Evolutionary conservation across 495 filamentous ascomycete species (phyloP).

Genomic region (Talaromyces trachyspermus): DNA sequence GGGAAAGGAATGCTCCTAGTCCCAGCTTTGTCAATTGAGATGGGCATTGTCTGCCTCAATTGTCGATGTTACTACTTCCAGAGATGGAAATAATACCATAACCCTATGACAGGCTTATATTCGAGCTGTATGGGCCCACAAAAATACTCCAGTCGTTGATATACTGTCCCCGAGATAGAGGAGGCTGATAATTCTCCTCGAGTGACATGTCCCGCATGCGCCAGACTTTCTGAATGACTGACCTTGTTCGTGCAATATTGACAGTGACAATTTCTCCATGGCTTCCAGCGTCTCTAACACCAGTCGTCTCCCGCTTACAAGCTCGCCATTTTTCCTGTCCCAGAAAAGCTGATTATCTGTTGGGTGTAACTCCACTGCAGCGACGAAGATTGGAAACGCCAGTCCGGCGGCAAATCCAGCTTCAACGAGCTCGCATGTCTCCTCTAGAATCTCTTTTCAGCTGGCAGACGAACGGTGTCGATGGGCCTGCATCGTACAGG

Average conservation of each 20-base stretch:
- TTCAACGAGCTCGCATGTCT: slow-evolving; percentile 21
- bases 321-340: slow-evolving; percentile 10
- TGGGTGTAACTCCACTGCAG: slow-evolving; percentile 37
- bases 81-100: too few species aligned
- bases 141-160: slow-evolving; percentile 5
- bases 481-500: slow-evolving; percentile 30
- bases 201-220: slow-evolving; percentile 26
- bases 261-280: slow-evolving; percentile 34
- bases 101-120: slow-evolving; percentile 6
- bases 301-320: slow-evolving; percentile 27
- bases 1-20: too few species aligned
- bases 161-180: background rate
- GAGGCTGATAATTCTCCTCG: slow-evolving; percentile 1
- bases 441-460: slow-evolving; percentile 10
- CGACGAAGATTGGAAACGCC: slow-evolving; percentile 41
- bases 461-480: slow-evolving; percentile 24
- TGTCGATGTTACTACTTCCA: too few species aligned
- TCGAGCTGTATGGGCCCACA: slow-evolving; percentile 3
- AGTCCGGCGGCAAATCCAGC: slow-evolving; percentile 24
- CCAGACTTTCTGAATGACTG: slow-evolving; percentile 37
- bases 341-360: slow-evolving; percentile 30
- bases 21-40: too few species aligned
- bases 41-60: too few species aligned
- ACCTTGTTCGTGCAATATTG: slow-evolving; percentile 35
- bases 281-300: slow-evolving; percentile 32